Conservation (phyloP, 345 rosid genomes). For the Camelina sativa region DNA sequence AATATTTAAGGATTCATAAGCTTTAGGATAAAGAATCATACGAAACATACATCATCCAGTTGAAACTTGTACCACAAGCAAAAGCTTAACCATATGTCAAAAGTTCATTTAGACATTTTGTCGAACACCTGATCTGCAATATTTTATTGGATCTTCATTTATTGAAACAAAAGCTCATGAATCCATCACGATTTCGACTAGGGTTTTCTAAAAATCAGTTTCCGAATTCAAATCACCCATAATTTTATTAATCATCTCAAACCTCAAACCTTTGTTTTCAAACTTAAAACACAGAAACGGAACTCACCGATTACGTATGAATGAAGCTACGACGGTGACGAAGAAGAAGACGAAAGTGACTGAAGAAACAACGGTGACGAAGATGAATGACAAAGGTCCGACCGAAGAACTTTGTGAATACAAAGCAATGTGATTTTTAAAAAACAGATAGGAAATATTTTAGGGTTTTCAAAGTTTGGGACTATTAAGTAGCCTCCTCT, state of each 20-base stretch:
- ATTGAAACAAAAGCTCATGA: not conserved
- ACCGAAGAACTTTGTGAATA: not conserved
- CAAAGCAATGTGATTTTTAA: not conserved
- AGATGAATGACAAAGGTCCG: not conserved
- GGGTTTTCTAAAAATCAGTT: not conserved
- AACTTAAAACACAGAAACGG: not conserved
- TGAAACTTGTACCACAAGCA: not conserved
- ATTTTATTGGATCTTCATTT: not conserved
- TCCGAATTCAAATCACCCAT: not conserved
- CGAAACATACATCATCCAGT: not conserved
- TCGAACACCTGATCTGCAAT: conserved; percentile 33
- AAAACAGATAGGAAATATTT: not conserved
- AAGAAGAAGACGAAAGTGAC: not conserved
- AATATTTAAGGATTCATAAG: not conserved
- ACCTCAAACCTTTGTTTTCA: not conserved
- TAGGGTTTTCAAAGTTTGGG: not conserved
- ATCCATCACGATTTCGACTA: not conserved
- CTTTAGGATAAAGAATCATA: not conserved
- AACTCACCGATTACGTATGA: conserved; percentile 16
- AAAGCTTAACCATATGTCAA: not conserved
- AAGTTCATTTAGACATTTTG: conserved; percentile 11
- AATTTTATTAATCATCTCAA: not conserved
- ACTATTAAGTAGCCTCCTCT: not conserved
- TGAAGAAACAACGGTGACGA: not conserved
- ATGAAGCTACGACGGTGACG: not conserved